Evolutionary conservation across 106 monocot species (phyloP), one percentile per base, ranked within the genome.

Genomic region (Dioscorea alata): DNA sequence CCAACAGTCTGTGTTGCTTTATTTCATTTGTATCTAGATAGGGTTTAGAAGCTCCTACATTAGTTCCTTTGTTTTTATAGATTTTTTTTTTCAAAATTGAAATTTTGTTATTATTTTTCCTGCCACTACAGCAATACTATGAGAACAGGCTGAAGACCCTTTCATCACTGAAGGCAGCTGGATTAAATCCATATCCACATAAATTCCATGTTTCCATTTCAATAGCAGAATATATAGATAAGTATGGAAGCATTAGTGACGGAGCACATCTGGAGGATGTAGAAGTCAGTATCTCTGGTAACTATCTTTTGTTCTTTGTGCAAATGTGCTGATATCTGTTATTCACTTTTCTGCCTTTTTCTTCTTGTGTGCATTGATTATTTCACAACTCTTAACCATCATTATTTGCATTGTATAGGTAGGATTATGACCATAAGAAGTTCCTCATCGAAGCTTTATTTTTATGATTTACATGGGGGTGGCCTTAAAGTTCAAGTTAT

Each of bases 401-500:
- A 42, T 42, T 1, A 42, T 42, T 42, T 42, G 42, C 10, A 42
- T 42, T 42, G 18, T 54, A 19, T 54, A 92, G 92, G 96, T 75
- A 86, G 88, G 62, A 89, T 97, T 33, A 92, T 97, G 96, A 89
- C 69, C 71, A 97, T 92, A 71, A 59, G 96, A 63, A 66, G 77
- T 20, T 80, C 86, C 23, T 97, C 96, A 13, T 84, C 88, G 17
- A 92, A 92, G 82, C 84, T 97, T 25, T 89, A 61, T 68, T 96
- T 96, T 60, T 97, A 92, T 74, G 91, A 97, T 68, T 63, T 97
- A 23, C 76, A 84, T 75, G 86, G 82, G 18, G 80, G 72, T 59
- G 92, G 86, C 64, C 48, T 71, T 25, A 97, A 92, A 73, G 80
- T 96, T 64, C 96, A 96, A 84, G 89, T 96, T 21, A 92, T 96